phyloP scores from a whole-genome alignment of 2,329 filamentous ascomycete species.

The Knufia petricola region DNA sequence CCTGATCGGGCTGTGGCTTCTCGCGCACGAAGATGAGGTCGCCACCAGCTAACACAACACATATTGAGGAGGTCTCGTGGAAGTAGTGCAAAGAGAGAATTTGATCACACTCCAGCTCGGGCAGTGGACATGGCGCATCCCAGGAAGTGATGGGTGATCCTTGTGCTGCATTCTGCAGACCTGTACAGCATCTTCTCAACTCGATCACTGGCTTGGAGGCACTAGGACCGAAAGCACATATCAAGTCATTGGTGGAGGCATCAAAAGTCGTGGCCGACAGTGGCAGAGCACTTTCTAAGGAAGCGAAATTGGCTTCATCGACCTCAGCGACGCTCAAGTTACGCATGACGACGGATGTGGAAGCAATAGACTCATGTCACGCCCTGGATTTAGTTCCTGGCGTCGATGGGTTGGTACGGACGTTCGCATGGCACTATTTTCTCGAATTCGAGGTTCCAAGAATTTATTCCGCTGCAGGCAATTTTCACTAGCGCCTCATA shows the following conservation, averaged over 20 bases:
- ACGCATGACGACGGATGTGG: constrained; percentile 60
- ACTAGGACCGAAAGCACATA: constrained; percentile 78
- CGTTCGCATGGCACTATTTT: too few relatives aligned
- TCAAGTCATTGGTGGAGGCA: constrained; percentile 56
- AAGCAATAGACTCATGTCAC: too few relatives aligned
- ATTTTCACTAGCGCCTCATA: too few relatives aligned
- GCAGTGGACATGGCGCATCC: constrained; percentile 74
- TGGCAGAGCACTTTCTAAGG: constrained; percentile 48
- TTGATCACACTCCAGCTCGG: constrained; percentile 63
- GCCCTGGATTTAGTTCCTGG: too few relatives aligned
- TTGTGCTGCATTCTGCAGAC: constrained; percentile 8
- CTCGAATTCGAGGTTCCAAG: too few relatives aligned
- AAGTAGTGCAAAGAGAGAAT: constrained; percentile 78
- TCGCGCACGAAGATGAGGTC: constrained; percentile 83
- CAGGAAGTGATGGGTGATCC: constrained; percentile 51
- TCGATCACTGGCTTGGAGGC: constrained; percentile 61
- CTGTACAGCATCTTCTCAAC: constrained; percentile 44
- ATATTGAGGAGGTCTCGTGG: constrained; percentile 65
- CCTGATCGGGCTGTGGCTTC: constrained; percentile 53
- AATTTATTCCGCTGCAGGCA: neutral
- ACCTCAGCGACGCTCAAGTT: constrained; percentile 75
- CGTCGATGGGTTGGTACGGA: constrained; percentile 7
- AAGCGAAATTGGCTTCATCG: constrained; percentile 43
- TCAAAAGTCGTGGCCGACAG: constrained; percentile 82
- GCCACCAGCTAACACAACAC: constrained; percentile 76